Conservation (phyloP, 108 stramenopile species). For the Aurantiochytrium sp. region DNA sequence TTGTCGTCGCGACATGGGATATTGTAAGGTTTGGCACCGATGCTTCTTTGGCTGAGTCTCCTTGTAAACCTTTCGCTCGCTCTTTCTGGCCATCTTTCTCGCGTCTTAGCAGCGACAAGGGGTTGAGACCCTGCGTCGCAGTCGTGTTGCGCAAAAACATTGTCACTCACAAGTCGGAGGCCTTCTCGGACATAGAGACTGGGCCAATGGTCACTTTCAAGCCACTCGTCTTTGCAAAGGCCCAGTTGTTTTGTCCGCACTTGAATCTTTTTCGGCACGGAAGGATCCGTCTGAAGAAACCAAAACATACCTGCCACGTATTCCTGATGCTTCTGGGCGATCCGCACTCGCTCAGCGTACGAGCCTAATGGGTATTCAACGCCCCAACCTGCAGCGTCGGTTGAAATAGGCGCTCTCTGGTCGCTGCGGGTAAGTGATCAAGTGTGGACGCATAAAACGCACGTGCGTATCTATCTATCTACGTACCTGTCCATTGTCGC, state of each 20-base stretch:
- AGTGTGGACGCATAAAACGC: too few relatives aligned
- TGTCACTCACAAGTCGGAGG: not conserved
- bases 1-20: not conserved
- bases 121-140: not conserved
- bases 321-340: not conserved
- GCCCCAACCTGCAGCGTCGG: not conserved
- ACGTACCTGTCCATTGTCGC: not conserved
- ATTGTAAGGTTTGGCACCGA: too few relatives aligned
- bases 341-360: not conserved
- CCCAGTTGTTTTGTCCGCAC: not conserved
- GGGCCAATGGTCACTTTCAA: not conserved
- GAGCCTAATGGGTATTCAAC: not conserved
- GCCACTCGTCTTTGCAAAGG: not conserved
- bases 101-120: too few relatives aligned
- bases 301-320: not conserved
- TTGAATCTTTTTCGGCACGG: not conserved
- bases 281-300: not conserved
- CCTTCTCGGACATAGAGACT: not conserved
- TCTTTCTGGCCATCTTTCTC: too few relatives aligned
- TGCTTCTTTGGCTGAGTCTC: too few relatives aligned
- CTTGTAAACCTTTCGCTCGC: too few relatives aligned
- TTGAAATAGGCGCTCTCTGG: not conserved
- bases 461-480: too few relatives aligned
- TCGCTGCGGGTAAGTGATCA: too few relatives aligned
- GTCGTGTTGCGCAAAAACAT: not conserved